Percentiles rank a stretch among this genome's conserved stretches.
Evolutionary conservation across 306 rosid species (phyloP).

Genomic region (Fragaria ananassa): DNA sequence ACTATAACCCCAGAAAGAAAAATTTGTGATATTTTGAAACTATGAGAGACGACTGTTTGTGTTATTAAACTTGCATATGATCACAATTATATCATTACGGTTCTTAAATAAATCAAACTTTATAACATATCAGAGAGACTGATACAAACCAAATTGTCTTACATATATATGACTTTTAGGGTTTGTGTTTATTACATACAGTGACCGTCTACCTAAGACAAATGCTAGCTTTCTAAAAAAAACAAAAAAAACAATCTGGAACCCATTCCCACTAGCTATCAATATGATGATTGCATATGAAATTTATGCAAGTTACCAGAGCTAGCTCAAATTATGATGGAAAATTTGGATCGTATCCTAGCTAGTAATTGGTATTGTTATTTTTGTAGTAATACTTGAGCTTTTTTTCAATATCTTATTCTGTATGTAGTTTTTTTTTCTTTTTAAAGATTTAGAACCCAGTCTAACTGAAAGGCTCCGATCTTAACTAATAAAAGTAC

Average conservation of each 20-base stretch:
- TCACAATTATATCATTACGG: slow-evolving; percentile 19
- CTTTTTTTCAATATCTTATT: too few relatives aligned
- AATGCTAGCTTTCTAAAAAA: not conserved
- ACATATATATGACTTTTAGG: slow-evolving; percentile 4
- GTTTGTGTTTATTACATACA: slow-evolving; percentile 14
- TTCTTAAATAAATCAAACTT: slow-evolving; percentile 6
- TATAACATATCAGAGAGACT: slow-evolving; percentile 2
- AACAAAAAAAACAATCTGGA: not conserved
- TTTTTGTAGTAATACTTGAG: too few relatives aligned
- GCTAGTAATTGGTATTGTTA: too few relatives aligned
- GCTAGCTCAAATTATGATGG: not conserved
- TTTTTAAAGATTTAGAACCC: too few relatives aligned
- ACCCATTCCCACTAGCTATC: not conserved
- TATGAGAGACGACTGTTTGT: slow-evolving; percentile 11
- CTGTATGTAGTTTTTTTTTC: too few relatives aligned
- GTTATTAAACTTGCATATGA: slow-evolving; percentile 1
- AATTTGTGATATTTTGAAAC: not conserved
- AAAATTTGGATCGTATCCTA: too few relatives aligned
- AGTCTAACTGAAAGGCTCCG: rapidly evolving
- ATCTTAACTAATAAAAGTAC: not conserved
- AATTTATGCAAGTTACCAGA: not conserved
- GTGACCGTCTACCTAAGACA: slow-evolving; percentile 9
- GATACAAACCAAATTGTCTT: slow-evolving; percentile 13
- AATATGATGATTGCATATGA: not conserved
- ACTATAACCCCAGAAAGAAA: not conserved